Conservation (phyloP, 2,329 filamentous ascomycete genomes). For the Venturia carpophila region DNA sequence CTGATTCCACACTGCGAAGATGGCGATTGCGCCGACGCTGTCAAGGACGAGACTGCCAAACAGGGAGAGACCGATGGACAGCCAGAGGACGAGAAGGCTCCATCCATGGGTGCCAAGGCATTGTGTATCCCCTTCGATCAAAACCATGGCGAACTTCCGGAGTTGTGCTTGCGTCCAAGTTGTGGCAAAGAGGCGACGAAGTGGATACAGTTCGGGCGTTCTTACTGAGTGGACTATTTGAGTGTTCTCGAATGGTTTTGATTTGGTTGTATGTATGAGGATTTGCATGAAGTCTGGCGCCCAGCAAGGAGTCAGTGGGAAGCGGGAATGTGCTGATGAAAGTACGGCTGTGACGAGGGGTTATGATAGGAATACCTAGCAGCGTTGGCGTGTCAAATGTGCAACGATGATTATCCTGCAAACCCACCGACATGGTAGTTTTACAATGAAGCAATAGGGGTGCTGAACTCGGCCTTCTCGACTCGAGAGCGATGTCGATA, state of each 20-base stretch:
- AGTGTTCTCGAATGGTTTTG: background rate
- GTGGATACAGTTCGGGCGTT: conserved; percentile 82
- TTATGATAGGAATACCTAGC: too few relatives aligned
- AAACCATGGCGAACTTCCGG: conserved; percentile 72
- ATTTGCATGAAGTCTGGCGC: background rate
- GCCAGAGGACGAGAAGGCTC: conserved; percentile 63
- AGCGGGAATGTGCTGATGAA: background rate
- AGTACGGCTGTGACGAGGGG: background rate
- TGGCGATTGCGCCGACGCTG: conserved; percentile 80
- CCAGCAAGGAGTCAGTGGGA: background rate
- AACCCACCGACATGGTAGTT: too few relatives aligned
- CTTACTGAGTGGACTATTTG: conserved; percentile 14
- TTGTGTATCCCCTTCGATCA: conserved; percentile 79
- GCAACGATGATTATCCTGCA: too few relatives aligned
- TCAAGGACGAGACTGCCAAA: conserved; percentile 90
- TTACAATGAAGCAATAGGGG: too few relatives aligned
- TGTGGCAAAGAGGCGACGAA: conserved; percentile 68
- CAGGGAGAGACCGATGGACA: conserved; percentile 61
- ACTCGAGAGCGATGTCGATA: too few relatives aligned
- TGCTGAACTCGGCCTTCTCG: too few relatives aligned
- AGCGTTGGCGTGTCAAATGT: too few relatives aligned
- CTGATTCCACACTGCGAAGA: conserved; percentile 85
- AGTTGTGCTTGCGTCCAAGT: conserved; percentile 86
- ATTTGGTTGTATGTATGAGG: background rate
- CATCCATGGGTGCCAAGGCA: conserved; percentile 65